Percentiles rank a stretch among this genome's conserved stretches.
Evolutionary conservation across 768 basidiomycete species (phyloP).

Genomic region (Tricholoma terreum): DNA sequence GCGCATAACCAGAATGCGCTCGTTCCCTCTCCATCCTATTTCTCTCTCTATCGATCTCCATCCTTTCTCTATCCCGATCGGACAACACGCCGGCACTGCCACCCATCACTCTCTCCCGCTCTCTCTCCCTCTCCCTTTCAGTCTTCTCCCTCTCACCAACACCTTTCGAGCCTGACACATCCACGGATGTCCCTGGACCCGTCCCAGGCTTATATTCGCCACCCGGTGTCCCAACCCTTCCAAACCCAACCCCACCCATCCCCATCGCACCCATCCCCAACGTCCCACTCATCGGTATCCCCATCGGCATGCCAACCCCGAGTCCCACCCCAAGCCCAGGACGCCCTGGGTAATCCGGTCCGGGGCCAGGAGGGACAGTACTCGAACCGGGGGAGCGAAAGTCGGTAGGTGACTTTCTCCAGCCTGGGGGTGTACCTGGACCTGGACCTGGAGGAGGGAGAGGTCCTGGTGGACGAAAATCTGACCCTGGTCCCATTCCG

Average conservation of each 20-base stretch:
- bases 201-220: neutral
- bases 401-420: neutral
- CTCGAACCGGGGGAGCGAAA: neutral
- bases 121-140: neutral
- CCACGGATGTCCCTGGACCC: neutral
- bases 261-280: neutral
- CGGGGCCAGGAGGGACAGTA: neutral
- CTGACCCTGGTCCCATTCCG: neutral
- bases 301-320: neutral
- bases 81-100: neutral
- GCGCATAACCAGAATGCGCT: neutral
- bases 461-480: neutral
- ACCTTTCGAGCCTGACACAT: neutral
- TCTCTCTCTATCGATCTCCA: neutral
- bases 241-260: neutral
- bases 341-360: neutral
- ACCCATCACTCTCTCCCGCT: neutral
- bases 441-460: neutral
- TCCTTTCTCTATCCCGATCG: neutral
- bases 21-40: neutral
- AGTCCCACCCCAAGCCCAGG: neutral
- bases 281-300: neutral
- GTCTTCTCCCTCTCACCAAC: neutral
- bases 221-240: neutral
- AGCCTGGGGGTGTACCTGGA: neutral